Conservation (phyloP, 1,284 basidiomycete species). For the Trichosporon sp. region DNA sequence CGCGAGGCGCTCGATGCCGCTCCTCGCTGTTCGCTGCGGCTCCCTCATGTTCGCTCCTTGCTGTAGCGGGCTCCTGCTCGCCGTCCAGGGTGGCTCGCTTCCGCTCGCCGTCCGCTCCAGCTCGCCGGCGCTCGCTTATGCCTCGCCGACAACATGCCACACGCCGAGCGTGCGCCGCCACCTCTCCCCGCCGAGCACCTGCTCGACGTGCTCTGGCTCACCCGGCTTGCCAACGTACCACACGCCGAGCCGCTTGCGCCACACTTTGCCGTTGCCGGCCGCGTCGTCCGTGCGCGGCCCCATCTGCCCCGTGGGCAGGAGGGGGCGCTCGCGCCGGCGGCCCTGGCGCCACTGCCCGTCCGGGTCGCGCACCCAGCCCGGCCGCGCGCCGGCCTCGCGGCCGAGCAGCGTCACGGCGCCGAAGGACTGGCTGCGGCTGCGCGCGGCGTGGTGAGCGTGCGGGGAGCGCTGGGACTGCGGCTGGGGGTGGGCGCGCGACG, state of each 20-base stretch:
- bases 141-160: neutral
- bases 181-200: too few relatives aligned
- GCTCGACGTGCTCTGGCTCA: too few relatives aligned
- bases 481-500: too few relatives aligned
- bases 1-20: too few relatives aligned
- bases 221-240: neutral
- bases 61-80: too few relatives aligned
- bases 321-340: neutral
- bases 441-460: neutral
- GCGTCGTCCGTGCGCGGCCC: too few relatives aligned
- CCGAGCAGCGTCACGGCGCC: neutral
- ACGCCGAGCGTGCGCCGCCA: neutral
- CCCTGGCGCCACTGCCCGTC: neutral
- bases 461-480: too few relatives aligned
- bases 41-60: too few relatives aligned
- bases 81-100: too few relatives aligned
- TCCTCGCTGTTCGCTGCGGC: too few relatives aligned
- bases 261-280: neutral
- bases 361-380: neutral
- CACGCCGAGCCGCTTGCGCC: neutral
- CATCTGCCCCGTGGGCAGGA: too few relatives aligned
- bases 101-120: too few relatives aligned
- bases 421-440: neutral
- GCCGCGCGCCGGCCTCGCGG: neutral
- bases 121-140: neutral